Conservation (phyloP, 176 grass and related monocot species). For the Typha latifolia region DNA sequence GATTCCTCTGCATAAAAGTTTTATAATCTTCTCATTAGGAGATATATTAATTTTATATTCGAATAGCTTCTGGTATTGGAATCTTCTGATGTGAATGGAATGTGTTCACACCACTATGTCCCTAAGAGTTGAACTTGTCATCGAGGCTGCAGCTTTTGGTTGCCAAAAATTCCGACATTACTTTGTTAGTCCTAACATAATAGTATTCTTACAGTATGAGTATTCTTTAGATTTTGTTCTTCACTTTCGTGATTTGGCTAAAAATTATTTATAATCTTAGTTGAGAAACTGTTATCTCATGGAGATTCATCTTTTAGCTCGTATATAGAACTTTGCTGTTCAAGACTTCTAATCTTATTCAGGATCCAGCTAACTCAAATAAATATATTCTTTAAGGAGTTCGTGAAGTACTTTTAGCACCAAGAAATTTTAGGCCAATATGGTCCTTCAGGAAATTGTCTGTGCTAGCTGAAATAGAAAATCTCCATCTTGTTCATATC, state of each 20-base stretch:
- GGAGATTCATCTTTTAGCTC: not conserved
- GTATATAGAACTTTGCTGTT: not conserved
- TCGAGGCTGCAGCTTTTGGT: not conserved
- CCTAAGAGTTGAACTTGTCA: not conserved
- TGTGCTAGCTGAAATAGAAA: no score
- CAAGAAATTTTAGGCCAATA: not conserved
- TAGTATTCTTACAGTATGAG: not conserved
- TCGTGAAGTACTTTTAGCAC: not conserved
- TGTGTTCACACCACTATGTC: not conserved
- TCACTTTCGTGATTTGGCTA: not conserved
- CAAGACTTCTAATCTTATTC: not conserved
- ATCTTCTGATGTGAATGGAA: not conserved
- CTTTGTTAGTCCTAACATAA: not conserved
- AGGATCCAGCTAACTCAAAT: not conserved
- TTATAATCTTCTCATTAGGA: not conserved
- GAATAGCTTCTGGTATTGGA: not conserved
- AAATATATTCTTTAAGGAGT: not conserved
- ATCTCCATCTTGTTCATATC: no score
- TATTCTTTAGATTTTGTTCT: not conserved
- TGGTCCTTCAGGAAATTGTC: not conserved
- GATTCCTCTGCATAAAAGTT: constrained; percentile 5
- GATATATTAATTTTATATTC: not conserved
- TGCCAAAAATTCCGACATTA: not conserved
- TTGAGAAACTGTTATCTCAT: not conserved
- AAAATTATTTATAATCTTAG: not conserved